Percentiles rank a stretch among this genome's conserved stretches.
These are phyloP conservation scores for Fonsecaea pedrosoi DNA, from an alignment of 2,329 filamentous ascomycete genomes.

Conservation along the genomic window DNA sequence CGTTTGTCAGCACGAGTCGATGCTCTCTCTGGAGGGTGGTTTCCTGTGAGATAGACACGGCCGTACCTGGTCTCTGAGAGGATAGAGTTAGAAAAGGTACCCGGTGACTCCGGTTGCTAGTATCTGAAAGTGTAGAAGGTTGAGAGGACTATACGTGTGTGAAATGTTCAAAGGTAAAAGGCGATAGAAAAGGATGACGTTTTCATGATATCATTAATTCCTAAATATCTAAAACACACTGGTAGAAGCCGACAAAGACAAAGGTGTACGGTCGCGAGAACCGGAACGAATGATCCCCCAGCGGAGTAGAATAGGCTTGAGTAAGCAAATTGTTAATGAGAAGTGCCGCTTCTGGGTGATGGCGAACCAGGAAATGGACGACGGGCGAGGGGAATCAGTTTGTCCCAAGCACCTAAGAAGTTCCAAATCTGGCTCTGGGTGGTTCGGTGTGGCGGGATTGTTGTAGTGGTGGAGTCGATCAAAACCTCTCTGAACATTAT, in stretches of 20 bases:
- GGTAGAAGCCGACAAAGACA: neutral
- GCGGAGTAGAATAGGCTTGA: neutral
- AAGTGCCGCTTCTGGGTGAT: neutral
- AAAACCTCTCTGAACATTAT: neutral
- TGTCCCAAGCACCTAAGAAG: neutral
- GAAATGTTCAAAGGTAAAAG: neutral
- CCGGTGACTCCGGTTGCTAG: neutral
- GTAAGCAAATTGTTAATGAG: neutral
- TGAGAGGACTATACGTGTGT: neutral
- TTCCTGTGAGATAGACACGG: neutral
- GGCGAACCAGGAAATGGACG: neutral
- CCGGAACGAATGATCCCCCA: neutral
- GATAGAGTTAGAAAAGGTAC: neutral
- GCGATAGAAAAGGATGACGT: constrained; percentile 10
- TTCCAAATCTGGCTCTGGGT: neutral
- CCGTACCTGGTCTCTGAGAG: neutral
- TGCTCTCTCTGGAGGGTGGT: neutral
- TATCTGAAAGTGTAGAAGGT: neutral
- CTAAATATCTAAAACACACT: constrained; percentile 11
- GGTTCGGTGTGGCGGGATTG: too few relatives aligned
- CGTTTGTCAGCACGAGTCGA: neutral
- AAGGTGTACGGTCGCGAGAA: neutral
- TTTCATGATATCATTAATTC: constrained; percentile 23
- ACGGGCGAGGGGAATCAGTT: neutral
- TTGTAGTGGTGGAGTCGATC: too few relatives aligned